Evolutionary conservation across 1,139 yeast species (phyloP).

Genomic region (Suhomyces wounanorum): DNA sequence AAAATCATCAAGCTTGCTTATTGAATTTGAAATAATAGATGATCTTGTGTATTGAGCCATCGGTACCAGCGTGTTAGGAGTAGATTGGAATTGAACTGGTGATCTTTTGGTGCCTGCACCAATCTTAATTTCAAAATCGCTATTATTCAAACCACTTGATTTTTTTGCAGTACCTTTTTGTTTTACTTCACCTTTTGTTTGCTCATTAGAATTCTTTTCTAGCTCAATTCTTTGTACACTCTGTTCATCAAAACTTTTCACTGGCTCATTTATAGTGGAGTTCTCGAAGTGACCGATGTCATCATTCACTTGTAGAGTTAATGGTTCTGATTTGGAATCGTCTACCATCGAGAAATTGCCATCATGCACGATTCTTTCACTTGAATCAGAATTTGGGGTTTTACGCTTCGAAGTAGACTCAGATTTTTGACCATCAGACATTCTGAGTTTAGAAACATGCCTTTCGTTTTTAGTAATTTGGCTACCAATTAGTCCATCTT

Average conservation of each 20-base stretch:
- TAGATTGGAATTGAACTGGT: background rate
- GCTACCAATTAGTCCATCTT: background rate
- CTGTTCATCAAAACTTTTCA: background rate
- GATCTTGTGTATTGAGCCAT: slow-evolving; percentile 15
- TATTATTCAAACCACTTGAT: background rate
- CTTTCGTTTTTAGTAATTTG: background rate
- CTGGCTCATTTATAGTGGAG: background rate
- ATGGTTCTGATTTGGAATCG: background rate
- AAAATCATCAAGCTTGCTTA: background rate
- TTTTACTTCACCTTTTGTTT: slow-evolving; percentile 1
- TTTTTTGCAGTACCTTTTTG: background rate
- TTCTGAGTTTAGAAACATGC: background rate
- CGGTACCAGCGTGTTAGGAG: slow-evolving; percentile 7
- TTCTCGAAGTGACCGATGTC: background rate
- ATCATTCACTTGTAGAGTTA: background rate
- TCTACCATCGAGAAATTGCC: background rate
- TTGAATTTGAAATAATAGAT: slow-evolving; percentile 4
- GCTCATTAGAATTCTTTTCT: background rate
- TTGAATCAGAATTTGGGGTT: background rate
- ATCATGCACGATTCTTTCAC: background rate
- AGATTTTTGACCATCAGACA: background rate
- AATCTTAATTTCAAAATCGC: background rate
- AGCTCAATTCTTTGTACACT: background rate
- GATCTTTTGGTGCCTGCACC: slow-evolving; percentile 7
- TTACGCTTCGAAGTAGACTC: background rate